phyloP scores from a whole-genome alignment of 2,329 filamentous ascomycete genomes.

The Simplicillium aogashimaense region DNA sequence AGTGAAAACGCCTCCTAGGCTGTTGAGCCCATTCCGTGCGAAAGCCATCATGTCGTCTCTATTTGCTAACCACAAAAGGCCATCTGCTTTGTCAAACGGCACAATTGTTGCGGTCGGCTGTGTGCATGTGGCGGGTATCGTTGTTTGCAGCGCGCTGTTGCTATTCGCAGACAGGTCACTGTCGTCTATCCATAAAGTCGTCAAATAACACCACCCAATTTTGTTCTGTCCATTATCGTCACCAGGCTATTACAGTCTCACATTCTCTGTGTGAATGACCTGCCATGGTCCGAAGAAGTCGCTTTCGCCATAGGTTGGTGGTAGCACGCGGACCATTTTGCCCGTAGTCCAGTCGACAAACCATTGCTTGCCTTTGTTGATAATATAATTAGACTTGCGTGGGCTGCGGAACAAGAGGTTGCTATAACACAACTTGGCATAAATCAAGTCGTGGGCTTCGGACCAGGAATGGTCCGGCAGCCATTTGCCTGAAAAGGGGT shows the following conservation, averaged over 20 bases:
- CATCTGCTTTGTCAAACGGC: too few relatives aligned
- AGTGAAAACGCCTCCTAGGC: background rate
- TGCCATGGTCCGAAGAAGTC: conserved; percentile 40
- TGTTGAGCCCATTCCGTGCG: too few relatives aligned
- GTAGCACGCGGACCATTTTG: conserved; percentile 40
- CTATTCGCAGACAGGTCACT: too few relatives aligned
- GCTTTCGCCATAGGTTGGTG: conserved; percentile 43
- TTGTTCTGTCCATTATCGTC: too few relatives aligned
- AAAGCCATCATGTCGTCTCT: too few relatives aligned
- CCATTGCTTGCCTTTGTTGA: conserved; percentile 48
- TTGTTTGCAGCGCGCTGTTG: too few relatives aligned
- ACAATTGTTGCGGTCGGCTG: too few relatives aligned
- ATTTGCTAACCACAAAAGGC: too few relatives aligned
- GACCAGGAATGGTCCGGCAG: conserved; percentile 45
- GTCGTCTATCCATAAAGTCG: too few relatives aligned
- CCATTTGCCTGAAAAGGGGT: conserved; percentile 45
- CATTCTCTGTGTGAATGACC: conserved; percentile 38
- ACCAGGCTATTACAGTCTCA: conserved; percentile 23
- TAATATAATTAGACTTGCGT: conserved; percentile 47
- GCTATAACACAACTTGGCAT: conserved; percentile 51
- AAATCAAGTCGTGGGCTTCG: conserved; percentile 45
- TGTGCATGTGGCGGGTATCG: too few relatives aligned
- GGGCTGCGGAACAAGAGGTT: conserved; percentile 46
- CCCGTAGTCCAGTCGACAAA: conserved; percentile 50
- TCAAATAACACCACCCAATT: too few relatives aligned